Evolutionary conservation across 2,329 filamentous ascomycete genomes (phyloP), one percentile per base, ranked within the genome.

Genomic region (Pyrenophora graminea): DNA sequence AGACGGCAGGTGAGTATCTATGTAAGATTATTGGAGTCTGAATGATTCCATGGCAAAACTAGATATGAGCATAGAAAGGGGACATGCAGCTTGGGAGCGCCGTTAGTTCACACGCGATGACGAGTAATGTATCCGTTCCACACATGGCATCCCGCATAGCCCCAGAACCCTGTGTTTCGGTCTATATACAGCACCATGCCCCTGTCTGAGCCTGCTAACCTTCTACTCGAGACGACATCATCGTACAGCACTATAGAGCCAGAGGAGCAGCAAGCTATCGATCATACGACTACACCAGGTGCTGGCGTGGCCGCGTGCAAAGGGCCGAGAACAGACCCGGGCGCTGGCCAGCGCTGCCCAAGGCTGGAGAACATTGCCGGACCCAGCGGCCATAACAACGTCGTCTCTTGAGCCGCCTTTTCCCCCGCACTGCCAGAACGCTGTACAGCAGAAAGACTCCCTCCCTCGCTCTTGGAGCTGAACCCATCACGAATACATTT

Each of bases 61-160:
- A 34, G 50, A 47, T 39, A 50, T 49, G 49, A 49, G 48, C 34
- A 48, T 33, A 46, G 55, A 61, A 59, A 59, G 52, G 59, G 37
- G 58, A 55, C 39, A 13, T 30, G 7, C 27, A 30, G 10, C 27
- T 30, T 30, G 52, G 45, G 56, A 56, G 56, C 48, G 53, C 46
- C 38, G 37, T 50, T 58, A 55, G 53, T 53, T 47, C 33, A 47
- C 52, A 46, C 56, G 48, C 51, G 43, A 62, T 61, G 59, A 57
- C 59, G 59, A 62, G 55, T 61, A 62, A 55, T 58, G 53, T 55
- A 45, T 45, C 48, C 45, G 53, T 58, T 55, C 50, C 49, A 51
- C 49, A 51, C 59, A 62, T 60, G 59, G 59, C 54, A 54, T 49
- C 48, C 58, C 58, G 46, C 55, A 45, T 36, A 62, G 55, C 55